These are phyloP conservation scores for Metschnikowia reukaufii DNA, from an alignment of 805 yeast genomes.

Conservation along the genomic window DNA sequence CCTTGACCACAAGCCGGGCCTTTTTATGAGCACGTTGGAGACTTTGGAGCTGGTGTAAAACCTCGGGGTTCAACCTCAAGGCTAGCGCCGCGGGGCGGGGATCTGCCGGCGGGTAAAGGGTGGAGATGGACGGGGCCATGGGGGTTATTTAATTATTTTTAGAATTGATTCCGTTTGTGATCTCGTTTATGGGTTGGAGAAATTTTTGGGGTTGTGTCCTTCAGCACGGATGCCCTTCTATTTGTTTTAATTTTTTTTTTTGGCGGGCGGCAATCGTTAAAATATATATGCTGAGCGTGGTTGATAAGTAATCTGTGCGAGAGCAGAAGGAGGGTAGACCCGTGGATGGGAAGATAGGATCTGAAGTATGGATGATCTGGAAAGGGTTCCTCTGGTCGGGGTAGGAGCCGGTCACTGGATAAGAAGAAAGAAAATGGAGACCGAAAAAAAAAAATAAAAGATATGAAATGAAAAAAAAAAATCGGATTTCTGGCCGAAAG, in stretches of 20 bases:
- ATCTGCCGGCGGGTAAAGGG: conserved; percentile 18
- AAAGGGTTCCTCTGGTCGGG: neutral
- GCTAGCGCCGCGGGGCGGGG: conserved; percentile 27
- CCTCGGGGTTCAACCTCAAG: conserved; percentile 30
- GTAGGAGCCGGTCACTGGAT: neutral
- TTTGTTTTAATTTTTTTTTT: neutral
- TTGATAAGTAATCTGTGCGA: neutral
- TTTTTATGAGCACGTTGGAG: conserved; percentile 14
- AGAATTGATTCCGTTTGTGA: neutral
- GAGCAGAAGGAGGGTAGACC: neutral
- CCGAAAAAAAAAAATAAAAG: neutral
- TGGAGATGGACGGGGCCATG: conserved; percentile 17
- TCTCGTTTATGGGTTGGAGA: neutral
- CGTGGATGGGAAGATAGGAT: neutral
- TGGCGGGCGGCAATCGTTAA: neutral
- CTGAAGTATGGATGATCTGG: neutral
- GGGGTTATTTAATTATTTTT: neutral
- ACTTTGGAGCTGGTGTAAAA: conserved; percentile 27
- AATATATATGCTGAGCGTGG: neutral
- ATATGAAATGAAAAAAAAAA: neutral
- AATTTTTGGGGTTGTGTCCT: neutral
- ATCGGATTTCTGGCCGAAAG: neutral
- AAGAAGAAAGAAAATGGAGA: neutral
- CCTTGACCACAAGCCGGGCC: conserved; percentile 37
- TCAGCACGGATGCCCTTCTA: neutral